Evolutionary conservation across 2,329 filamentous ascomycete species (phyloP), one percentile per base, ranked within the genome.

Genomic region (Colletotrichum sp.): DNA sequence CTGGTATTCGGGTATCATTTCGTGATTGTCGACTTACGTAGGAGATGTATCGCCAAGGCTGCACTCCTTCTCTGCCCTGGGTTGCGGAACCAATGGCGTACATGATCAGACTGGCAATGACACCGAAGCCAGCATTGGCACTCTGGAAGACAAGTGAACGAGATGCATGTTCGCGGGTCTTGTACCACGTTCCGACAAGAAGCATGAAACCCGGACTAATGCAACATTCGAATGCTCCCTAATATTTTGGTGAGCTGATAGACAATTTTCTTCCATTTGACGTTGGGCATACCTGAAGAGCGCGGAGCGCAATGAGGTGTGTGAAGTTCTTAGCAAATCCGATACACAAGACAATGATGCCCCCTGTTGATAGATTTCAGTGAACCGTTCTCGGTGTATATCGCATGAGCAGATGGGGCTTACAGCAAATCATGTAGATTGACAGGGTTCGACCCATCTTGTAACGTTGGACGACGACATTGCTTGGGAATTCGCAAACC

Each of bases 121-220:
- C 78, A 6, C 83, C 82, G 66, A 85, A 85, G 5, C 83, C 83
- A 7, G 84, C 84, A 21, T 76, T 76, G 28, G 74, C 74, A 30
- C 74, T 76, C 36, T 76, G 74, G 6, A 76, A 76, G 1, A 76
- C 74, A 1, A 76, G 72, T 1, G 74, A 71, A 4, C 74, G 28
- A 3, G 74, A 76, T 3, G 74, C 74, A 18, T 76, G 83, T 79
- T 85, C 84, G 24, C 83, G 80, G 6, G 84, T 85, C 18, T 82
- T 85, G 75, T 85, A 85, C 83, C 82, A 85, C 30, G 77, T 80
- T 26, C 84, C 84, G 10, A 85, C 80, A 24, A 86, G 80, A 28
- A 85, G 80, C 61, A 85, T 83, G 71, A 85, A 86, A 0, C 84
- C 84, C 3, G 84, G 84, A 1, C 82, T 84, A 28, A 86, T 85